Evolutionary conservation across 2,329 filamentous ascomycete species (phyloP), one percentile per base, ranked within the genome.

Genomic region (Claviceps sp.): DNA sequence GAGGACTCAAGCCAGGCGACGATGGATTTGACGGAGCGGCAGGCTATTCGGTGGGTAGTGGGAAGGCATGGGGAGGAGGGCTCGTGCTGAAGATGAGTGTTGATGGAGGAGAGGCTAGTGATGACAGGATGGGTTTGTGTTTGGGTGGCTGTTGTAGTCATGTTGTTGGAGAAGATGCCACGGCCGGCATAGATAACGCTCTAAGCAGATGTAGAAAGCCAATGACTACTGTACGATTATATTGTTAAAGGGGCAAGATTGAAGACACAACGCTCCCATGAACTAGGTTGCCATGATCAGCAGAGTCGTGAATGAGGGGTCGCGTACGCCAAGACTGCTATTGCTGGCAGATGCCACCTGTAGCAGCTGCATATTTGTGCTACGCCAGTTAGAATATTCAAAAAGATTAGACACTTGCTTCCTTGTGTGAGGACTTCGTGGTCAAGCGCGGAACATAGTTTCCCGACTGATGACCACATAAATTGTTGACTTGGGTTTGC

Each of bases 1-100:
- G 55, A 56, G 5, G 58, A 57, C 51, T 66, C 64, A 20, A 66
- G 55, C 62, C 61, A 64, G n/a, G 59, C 60, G 45, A 65, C 59
- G 45, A 66, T 64, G 49, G 62, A 60, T 47, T 59, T 61, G 51
- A 65, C 63, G 26, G 60, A 62, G 45, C 60, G 59, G 52, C 51
- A 51, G 40, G 50, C 47, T 11, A n/a, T 47, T 47, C 23, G 42
- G 26, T 38, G 51, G 42, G 38, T 13, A 16, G 40, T 4, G 14
- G 16, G 52, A 17, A 36, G 52, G n/a, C 51, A 23, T 9, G 49
- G 37, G 14, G 34, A 34, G 38, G 46, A 16, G 6, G n/a, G 29
- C 38, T 22, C 54, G 50, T 3, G 59, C 17, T 52, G 47, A 14
- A 53, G 56, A n/a, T 54, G 57, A 39, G 56, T 57, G 22, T 61